Conservation (phyloP, 2,329 filamentous ascomycete genomes). For the Xylariaceae sp. region DNA sequence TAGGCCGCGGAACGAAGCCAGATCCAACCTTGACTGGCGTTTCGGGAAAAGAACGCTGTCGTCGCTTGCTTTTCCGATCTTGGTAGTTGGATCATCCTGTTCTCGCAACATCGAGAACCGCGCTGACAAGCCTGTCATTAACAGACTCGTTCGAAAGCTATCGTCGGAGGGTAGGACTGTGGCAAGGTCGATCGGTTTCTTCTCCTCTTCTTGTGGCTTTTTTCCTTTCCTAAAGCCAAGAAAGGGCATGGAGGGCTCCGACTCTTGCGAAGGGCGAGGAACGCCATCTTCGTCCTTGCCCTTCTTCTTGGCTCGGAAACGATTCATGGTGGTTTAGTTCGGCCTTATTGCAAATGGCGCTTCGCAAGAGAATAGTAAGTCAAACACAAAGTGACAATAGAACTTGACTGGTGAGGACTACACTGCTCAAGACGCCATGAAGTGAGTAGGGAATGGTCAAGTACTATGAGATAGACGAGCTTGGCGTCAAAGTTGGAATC, state of each 20-base stretch:
- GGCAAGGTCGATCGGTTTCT: conserved; percentile 65
- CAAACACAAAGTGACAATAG: neutral
- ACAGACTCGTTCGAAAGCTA: conserved; percentile 88
- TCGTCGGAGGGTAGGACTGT: conserved; percentile 73
- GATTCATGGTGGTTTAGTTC: conserved; percentile 55
- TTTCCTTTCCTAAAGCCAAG: conserved; percentile 52
- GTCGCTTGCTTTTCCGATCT: conserved; percentile 89
- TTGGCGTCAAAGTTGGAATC: neutral
- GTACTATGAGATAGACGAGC: neutral
- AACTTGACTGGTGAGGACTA: conserved; percentile 1
- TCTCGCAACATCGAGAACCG: conserved; percentile 96
- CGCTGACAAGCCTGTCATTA: conserved; percentile 92
- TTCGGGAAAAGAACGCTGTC: conserved; percentile 86
- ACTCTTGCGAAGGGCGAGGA: conserved; percentile 49
- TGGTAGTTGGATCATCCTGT: conserved; percentile 84
- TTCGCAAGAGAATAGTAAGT: neutral
- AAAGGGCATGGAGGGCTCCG: conserved; percentile 49
- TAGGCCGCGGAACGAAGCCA: conserved; percentile 55
- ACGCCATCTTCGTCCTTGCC: conserved; percentile 53
- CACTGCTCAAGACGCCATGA: conserved; percentile 12
- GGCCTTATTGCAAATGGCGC: neutral
- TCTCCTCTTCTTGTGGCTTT: conserved; percentile 53
- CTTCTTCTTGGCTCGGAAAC: conserved; percentile 70
- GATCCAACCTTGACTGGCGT: conserved; percentile 73
- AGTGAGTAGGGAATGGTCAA: neutral